These are phyloP conservation scores for Trichoderma erinaceum DNA, from an alignment of 495 filamentous ascomycete genomes.

Conservation along the genomic window DNA sequence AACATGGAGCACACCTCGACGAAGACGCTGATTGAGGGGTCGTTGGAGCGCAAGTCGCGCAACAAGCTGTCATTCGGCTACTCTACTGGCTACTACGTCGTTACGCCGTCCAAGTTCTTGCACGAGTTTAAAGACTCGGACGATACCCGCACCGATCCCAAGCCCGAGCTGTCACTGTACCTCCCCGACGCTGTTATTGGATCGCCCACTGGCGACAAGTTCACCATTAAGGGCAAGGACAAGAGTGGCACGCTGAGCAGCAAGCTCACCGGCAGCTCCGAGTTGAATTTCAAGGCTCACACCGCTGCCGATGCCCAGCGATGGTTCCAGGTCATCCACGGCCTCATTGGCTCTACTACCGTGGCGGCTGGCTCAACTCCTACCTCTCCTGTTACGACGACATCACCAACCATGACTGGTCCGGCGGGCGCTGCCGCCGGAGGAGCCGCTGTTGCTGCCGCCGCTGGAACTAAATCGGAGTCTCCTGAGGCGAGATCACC, in stretches of 20 bases:
- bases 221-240: constrained; percentile 94
- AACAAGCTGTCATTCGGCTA: constrained; percentile 70
- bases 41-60: constrained; percentile 77
- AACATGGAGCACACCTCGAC: constrained; percentile 82
- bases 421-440: neutral
- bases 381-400: neutral
- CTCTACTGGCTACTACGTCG: constrained; percentile 77
- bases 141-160: constrained; percentile 71
- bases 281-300: constrained; percentile 59
- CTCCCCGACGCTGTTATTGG: constrained; percentile 86
- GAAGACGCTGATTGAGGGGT: constrained; percentile 76
- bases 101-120: constrained; percentile 77
- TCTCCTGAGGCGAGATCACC: neutral
- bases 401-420: neutral
- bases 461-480: neutral
- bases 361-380: constrained; percentile 1
- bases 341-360: constrained; percentile 34
- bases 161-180: constrained; percentile 81
- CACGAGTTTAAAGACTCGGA: constrained; percentile 97
- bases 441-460: neutral
- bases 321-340: constrained; percentile 69
- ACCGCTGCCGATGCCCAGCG: constrained; percentile 66
- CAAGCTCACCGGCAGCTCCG: constrained; percentile 47
- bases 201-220: constrained; percentile 68
- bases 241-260: constrained; percentile 43